These are phyloP conservation scores for Trametes coccinea DNA, from an alignment of 768 basidiomycete species.

Conservation along the genomic window DNA sequence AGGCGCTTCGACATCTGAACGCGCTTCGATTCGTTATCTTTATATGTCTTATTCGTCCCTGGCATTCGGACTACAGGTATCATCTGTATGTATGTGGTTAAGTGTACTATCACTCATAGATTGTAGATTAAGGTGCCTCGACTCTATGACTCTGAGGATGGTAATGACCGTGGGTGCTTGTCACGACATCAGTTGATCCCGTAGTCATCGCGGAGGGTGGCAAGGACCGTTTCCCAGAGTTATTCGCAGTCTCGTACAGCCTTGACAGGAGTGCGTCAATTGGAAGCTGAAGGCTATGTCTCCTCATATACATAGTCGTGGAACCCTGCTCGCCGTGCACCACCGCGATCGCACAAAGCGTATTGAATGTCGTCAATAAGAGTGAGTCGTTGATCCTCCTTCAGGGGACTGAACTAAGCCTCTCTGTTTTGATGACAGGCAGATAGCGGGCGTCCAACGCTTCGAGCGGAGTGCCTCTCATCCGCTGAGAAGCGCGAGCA, in stretches of 20 bases:
- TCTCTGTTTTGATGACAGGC: no score
- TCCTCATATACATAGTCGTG: no score
- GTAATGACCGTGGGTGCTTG: not conserved
- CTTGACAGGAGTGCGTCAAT: no score
- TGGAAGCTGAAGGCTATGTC: no score
- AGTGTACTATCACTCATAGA: not conserved
- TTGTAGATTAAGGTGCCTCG: not conserved
- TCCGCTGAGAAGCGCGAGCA: constrained; percentile 6
- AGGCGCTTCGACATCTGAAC: constrained; percentile 59
- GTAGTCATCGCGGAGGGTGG: not conserved
- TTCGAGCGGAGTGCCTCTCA: not conserved
- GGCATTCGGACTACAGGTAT: not conserved
- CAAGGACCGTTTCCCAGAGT: no score
- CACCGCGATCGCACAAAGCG: not conserved
- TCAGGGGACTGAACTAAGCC: no score
- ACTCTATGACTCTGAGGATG: not conserved
- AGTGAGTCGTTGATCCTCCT: no score
- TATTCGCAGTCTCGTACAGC: no score
- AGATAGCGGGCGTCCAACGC: no score
- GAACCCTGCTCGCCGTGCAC: no score
- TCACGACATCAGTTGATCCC: not conserved
- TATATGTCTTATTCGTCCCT: not conserved
- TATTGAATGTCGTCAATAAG: not conserved
- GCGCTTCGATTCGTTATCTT: not conserved
- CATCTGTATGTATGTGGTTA: not conserved